Base-by-base conservation (phyloP, 192 early-diverging fungal genomes). In the Coemansia guatemalensis region DNA sequence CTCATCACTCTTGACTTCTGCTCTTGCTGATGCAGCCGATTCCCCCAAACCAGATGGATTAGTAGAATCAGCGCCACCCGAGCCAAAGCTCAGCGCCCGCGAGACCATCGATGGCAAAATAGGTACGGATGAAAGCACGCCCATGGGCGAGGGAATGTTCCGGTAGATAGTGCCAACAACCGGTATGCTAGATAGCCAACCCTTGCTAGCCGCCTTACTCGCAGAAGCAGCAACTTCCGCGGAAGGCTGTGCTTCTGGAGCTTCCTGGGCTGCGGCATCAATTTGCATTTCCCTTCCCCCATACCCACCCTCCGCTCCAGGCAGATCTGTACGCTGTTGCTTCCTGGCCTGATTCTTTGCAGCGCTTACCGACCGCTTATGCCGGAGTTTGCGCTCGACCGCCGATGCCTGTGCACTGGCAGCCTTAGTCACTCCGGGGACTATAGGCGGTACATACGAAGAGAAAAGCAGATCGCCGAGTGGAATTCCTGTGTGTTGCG, bases 401-500 rank as follows among this genome's bases (percentile, higher is more conserved):
- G 67, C 71, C 33, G 60, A 57, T 8, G 71, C 77, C 60, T 67
- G 60, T 7, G 53, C 71, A 26, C 62, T 72, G 21, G 77, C 77
- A 0, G 77, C 63, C 6, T 58, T 73, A 3, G 78, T 62, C 23
- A 81, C 78, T 7, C 78, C 78, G 6, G 78, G 78, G 3, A 75
- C 63, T 23, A 81, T 65, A 7, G 78, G 78, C 48, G 73, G 47
- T 29, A 82, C 74, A 35, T 73, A 82, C 21, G 79, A 82, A 1
- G 91, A 92, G 55, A 92, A 87, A n/a, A 90, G 67, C 14, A 95
- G 87, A 23, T 88, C 86, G 48, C 88, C 81, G 29, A 95, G 74
- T 8, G 87, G 85, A 3, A 88, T 88, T 5, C 86, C 86, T 2
- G 88, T 90, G 60, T 95, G 92, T 35, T 82, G 78, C n/a, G 94